These are phyloP conservation scores for Candolleomyces aberdarensis DNA, from an alignment of 768 basidiomycete species.

Conservation along the genomic window DNA sequence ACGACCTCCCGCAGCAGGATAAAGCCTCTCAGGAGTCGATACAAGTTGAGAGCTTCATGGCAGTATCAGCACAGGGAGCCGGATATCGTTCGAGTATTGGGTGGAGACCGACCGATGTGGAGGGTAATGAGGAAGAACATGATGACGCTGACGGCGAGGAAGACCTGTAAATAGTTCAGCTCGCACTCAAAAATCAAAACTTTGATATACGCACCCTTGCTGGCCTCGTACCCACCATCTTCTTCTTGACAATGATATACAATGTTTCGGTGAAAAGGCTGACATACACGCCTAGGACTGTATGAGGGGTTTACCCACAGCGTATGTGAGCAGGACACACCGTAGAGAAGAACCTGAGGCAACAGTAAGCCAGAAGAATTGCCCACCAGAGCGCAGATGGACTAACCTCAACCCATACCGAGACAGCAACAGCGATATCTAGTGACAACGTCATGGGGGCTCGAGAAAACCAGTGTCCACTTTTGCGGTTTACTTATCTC, in stretches of 20 bases:
- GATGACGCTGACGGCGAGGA: conserved; percentile 8
- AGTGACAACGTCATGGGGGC: background rate
- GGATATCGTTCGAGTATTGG: background rate
- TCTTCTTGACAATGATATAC: conserved; percentile 13
- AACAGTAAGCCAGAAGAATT: background rate
- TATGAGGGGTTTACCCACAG: background rate
- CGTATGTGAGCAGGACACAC: background rate
- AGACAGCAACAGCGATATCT: conserved; percentile 11
- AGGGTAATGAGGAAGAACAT: conserved; percentile 14
- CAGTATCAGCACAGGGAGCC: background rate
- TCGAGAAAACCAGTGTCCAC: no score
- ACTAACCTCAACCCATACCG: conserved; percentile 16
- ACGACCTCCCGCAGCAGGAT: conserved; percentile 10
- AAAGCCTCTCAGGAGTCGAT: conserved; percentile 16
- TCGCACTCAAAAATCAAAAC: background rate
- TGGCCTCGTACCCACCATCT: conserved; percentile 9
- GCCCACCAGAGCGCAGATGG: background rate
- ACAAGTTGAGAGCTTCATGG: conserved; percentile 13
- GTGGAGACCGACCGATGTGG: conserved; percentile 10
- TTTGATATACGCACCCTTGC: conserved; percentile 9
- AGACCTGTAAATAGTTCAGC: conserved; percentile 5
- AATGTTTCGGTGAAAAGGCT: conserved; percentile 15
- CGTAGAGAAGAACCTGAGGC: conserved; percentile 9
- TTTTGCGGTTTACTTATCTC: no score
- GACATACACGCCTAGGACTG: conserved; percentile 8